These are phyloP conservation scores for Gigaspora rosea DNA, from an alignment of 192 early-diverging fungal genomes.

Conservation along the genomic window DNA sequence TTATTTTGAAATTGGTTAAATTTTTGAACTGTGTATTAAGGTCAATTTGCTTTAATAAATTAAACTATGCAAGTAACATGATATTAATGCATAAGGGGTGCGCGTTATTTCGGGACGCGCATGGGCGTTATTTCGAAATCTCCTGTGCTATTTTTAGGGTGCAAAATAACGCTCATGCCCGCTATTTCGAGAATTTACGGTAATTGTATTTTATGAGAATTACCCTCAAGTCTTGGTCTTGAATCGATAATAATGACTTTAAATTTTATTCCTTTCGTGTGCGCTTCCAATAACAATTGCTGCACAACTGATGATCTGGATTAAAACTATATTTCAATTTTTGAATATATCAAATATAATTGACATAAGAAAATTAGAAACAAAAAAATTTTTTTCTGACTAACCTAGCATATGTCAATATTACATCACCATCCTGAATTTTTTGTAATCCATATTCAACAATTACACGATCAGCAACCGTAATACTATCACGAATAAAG, in stretches of 20 bases:
- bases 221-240: constrained; percentile 87
- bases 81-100: no score
- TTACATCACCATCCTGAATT: constrained; percentile 90
- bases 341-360: neutral
- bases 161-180: no score
- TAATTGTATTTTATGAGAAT: neutral
- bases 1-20: no score
- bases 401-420: constrained; percentile 82
- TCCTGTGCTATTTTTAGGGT: no score
- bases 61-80: no score
- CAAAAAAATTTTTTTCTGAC: neutral
- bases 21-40: no score
- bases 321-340: no score
- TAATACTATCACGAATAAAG: constrained; percentile 92
- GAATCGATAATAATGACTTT: constrained; percentile 92
- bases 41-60: no score
- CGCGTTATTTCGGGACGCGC: no score
- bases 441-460: constrained; percentile 80
- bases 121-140: no score
- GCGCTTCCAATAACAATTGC: constrained; percentile 73
- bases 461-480: constrained; percentile 77
- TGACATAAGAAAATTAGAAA: neutral
- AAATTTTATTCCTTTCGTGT: constrained; percentile 75
- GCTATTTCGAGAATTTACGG: no score
- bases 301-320: constrained; percentile 81